Conservation (phyloP, 208 protist species). For the Trypanosoma brucei region DNA sequence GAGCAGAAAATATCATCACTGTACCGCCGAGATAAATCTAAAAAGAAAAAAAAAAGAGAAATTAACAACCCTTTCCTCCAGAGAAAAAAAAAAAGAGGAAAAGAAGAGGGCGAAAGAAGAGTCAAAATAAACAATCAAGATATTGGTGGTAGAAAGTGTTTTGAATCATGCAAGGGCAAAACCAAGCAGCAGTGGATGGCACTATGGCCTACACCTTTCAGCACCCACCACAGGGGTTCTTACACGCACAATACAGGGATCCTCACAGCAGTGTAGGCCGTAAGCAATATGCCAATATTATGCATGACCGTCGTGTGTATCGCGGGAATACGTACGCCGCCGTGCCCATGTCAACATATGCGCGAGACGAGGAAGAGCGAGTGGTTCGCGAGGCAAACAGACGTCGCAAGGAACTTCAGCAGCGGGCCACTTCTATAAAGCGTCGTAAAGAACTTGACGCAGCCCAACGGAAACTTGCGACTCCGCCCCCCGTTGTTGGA, state of each 20-base stretch:
- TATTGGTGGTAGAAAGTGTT: not conserved
- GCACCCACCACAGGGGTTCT: constrained; percentile 79
- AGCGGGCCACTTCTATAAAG: constrained; percentile 58
- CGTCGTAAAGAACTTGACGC: constrained; percentile 57
- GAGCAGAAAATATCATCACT: no score
- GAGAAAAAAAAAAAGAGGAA: not conserved
- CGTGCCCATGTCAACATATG: constrained; percentile 76
- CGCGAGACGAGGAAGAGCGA: constrained; percentile 64
- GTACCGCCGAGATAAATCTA: no score
- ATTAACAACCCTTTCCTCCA: not conserved
- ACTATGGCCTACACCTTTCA: constrained; percentile 87
- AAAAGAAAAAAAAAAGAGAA: no score
- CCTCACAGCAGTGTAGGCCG: constrained; percentile 28
- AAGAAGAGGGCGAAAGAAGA: not conserved
- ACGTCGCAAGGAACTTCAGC: constrained; percentile 55
- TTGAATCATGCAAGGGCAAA: not conserved
- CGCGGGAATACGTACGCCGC: constrained; percentile 93
- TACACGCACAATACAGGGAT: constrained; percentile 81
- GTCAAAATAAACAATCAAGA: constrained; percentile 3
- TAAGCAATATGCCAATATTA: constrained; percentile 90
- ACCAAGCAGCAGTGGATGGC: constrained; percentile 9
- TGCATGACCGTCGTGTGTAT: constrained; percentile 94
- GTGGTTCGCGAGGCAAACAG: constrained; percentile 53
- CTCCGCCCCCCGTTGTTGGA: constrained; percentile 85
- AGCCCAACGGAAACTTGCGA: constrained; percentile 55